Conservation (phyloP, 2,329 filamentous ascomycete species). For the Aspergillus pseudotamarii region DNA sequence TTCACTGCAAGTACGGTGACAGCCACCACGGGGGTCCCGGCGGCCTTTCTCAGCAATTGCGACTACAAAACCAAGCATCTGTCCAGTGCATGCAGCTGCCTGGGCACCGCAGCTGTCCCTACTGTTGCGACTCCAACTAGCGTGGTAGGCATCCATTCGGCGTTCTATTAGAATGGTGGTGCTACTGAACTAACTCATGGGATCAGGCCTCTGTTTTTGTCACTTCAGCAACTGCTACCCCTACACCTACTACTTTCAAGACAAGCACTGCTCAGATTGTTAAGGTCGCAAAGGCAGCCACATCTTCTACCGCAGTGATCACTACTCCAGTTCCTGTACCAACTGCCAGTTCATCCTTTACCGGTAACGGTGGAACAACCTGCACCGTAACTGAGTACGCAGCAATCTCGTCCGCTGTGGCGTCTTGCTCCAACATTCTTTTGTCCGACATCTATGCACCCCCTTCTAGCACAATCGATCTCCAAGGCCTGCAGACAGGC, state of each 20-base stretch:
- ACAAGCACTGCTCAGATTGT: background rate
- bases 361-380: conserved; percentile 20
- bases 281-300: background rate
- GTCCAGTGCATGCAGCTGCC: conserved; percentile 30
- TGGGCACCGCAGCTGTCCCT: conserved; percentile 18
- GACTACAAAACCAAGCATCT: conserved; percentile 25
- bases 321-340: background rate
- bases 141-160: background rate
- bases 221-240: background rate
- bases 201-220: background rate
- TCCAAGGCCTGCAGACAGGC: conserved; percentile 44
- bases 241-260: background rate
- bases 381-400: conserved; percentile 32
- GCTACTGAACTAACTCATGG: background rate
- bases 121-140: background rate
- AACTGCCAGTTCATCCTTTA: background rate
- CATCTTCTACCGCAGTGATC: background rate
- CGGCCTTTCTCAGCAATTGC: conserved; percentile 22
- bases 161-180: accelerated
- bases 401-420: conserved; percentile 40
- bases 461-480: conserved; percentile 42
- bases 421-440: conserved; percentile 46
- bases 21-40: conserved; percentile 24
- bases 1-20: conserved; percentile 27
- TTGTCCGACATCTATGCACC: conserved; percentile 45